phyloP scores from a whole-genome alignment of 2,329 filamentous ascomycete species.

The Ophioceras dolichostomum region DNA sequence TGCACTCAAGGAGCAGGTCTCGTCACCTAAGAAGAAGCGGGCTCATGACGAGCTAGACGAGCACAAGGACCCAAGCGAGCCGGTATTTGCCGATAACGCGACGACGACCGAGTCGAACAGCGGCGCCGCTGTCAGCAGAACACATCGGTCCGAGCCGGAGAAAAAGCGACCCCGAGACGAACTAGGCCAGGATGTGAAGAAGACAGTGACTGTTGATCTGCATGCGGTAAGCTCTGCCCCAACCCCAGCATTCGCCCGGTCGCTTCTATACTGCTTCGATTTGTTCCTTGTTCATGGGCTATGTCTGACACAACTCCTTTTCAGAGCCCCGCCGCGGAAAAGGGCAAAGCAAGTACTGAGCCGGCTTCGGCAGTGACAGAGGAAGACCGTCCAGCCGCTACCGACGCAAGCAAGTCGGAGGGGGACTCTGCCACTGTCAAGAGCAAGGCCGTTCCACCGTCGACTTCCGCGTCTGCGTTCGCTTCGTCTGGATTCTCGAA shows the following conservation, averaged over 20 bases:
- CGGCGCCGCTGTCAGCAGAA: conserved; percentile 27
- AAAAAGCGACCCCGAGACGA: conserved; percentile 52
- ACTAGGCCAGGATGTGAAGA: conserved; percentile 20
- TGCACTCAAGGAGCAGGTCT: conserved; percentile 34
- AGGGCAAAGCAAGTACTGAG: conserved; percentile 3
- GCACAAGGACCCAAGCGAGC: conserved; percentile 24
- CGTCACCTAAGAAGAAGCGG: conserved; percentile 56
- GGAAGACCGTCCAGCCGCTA: too few species aligned
- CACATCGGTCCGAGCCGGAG: conserved; percentile 46
- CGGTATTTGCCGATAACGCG: conserved; percentile 17
- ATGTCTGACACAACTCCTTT: not conserved
- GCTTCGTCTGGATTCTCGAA: conserved; percentile 56
- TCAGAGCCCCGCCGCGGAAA: not conserved
- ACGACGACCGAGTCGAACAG: conserved; percentile 30
- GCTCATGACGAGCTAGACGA: conserved; percentile 46
- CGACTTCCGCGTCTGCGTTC: conserved; percentile 48
- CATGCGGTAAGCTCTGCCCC: not conserved
- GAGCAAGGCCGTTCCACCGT: not conserved
- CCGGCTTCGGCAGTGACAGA: conserved; percentile 8
- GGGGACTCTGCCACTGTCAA: too few species aligned
- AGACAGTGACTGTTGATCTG: conserved; percentile 4
- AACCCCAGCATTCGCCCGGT: not conserved
- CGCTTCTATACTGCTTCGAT: too few species aligned
- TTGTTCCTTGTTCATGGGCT: too few species aligned
- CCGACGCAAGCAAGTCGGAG: too few species aligned